These are phyloP conservation scores for Royoungia palumana DNA, from an alignment of 768 basidiomycete species.

Conservation along the genomic window DNA sequence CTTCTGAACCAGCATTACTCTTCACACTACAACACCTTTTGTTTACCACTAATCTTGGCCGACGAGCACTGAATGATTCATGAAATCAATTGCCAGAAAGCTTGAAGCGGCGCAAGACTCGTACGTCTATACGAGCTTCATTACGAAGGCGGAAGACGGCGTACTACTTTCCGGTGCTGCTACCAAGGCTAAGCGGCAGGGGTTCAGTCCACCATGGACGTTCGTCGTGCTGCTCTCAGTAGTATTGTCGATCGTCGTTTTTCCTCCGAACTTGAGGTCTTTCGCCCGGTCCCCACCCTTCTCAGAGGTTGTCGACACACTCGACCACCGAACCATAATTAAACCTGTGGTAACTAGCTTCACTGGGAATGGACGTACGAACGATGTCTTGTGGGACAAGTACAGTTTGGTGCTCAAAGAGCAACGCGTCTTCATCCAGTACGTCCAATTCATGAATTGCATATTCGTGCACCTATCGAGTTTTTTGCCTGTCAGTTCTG, in stretches of 20 bases:
- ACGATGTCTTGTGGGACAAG: constrained; percentile 56
- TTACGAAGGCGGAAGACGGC: neutral
- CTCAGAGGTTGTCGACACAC: neutral
- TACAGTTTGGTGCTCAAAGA: constrained; percentile 68
- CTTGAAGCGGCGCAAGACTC: neutral
- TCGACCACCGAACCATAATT: neutral
- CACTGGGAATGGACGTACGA: constrained; percentile 33
- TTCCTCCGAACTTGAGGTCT: constrained; percentile 5
- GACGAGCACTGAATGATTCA: constrained; percentile 1
- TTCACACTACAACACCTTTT: too few species aligned
- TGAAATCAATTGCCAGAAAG: constrained; percentile 2
- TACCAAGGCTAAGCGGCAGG: constrained; percentile 3
- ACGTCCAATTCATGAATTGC: constrained; percentile 26
- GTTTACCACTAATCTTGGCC: neutral
- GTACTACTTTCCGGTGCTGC: neutral
- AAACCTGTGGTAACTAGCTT: constrained; percentile 5
- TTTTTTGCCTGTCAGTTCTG: constrained; percentile 48
- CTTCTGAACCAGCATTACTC: too few species aligned
- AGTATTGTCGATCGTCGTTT: constrained; percentile 16
- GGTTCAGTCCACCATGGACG: constrained; percentile 9
- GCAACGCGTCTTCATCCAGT: constrained; percentile 73
- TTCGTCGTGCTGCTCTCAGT: constrained; percentile 14
- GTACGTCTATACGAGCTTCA: neutral
- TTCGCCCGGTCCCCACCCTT: neutral
- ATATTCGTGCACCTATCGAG: neutral